Conservation (phyloP, 768 basidiomycete species). For the Kwoniella sp. region DNA sequence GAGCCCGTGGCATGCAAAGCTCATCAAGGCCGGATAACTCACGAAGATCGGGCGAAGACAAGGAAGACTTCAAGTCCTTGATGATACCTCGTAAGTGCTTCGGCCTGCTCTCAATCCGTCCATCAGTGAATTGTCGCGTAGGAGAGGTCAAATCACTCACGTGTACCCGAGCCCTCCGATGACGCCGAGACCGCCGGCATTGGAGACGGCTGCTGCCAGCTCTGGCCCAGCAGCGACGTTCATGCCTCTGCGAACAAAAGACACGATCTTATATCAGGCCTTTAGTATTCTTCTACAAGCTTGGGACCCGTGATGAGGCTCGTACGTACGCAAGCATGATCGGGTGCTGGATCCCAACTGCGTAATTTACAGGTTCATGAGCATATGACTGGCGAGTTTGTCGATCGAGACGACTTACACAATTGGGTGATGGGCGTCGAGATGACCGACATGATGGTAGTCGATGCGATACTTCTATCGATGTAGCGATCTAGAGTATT, state of each 20-base stretch:
- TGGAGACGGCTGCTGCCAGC: constrained; percentile 88
- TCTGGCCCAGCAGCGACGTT: constrained; percentile 79
- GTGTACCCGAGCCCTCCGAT: constrained; percentile 69
- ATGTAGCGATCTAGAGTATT: background rate
- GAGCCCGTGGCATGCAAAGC: too few relatives aligned
- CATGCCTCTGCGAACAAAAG: constrained; percentile 61
- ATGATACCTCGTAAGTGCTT: constrained; percentile 37
- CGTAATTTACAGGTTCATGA: background rate
- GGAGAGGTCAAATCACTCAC: constrained; percentile 55
- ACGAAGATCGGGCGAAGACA: constrained; percentile 59
- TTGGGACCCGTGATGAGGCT: background rate
- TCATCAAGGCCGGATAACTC: too few relatives aligned
- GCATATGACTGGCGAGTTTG: background rate
- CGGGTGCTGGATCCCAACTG: constrained; percentile 75
- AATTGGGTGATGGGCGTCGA: constrained; percentile 84
- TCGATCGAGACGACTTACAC: constrained; percentile 52
- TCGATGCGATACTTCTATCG: too few relatives aligned
- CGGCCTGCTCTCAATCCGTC: constrained; percentile 13
- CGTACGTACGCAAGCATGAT: constrained; percentile 72
- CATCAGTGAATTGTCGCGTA: constrained; percentile 57
- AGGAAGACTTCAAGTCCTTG: constrained; percentile 68
- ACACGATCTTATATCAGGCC: background rate
- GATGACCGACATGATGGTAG: constrained; percentile 55
- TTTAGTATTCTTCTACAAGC: constrained; percentile 59
- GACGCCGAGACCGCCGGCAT: constrained; percentile 89